phyloP scores from a whole-genome alignment of 2,329 filamentous ascomycete species.

The Sporothrix schenckii region DNA sequence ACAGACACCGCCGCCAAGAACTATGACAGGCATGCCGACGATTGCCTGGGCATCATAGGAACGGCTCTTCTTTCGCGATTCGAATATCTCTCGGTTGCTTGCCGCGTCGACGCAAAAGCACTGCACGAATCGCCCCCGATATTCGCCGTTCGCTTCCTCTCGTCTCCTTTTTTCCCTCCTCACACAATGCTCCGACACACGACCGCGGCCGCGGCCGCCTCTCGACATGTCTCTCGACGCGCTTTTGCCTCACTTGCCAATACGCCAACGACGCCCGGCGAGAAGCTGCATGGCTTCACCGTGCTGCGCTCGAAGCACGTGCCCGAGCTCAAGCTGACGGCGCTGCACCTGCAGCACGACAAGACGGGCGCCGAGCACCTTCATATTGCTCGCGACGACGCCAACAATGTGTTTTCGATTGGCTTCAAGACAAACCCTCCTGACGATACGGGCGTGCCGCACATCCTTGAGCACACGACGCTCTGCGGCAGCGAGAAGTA shows the following conservation, averaged over 20 bases:
- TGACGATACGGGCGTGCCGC: constrained; percentile 92
- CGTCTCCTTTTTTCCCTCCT: neutral
- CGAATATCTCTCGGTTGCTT: neutral
- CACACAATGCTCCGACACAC: constrained; percentile 30
- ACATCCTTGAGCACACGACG: constrained; percentile 97
- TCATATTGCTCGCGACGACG: constrained; percentile 90
- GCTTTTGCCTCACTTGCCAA: constrained; percentile 54
- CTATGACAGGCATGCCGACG: constrained; percentile 34
- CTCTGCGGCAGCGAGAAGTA: constrained; percentile 93
- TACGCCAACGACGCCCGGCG: constrained; percentile 72
- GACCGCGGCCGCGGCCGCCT: constrained; percentile 25
- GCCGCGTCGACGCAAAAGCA: neutral
- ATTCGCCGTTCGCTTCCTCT: neutral
- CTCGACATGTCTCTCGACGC: constrained; percentile 23
- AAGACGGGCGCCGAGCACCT: constrained; percentile 95
- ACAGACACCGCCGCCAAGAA: constrained; percentile 21
- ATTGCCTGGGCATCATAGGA: constrained; percentile 32
- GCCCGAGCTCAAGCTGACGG: constrained; percentile 89
- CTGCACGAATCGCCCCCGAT: neutral
- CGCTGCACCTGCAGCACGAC: constrained; percentile 87
- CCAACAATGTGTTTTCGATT: constrained; percentile 99
- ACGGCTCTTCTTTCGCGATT: neutral
- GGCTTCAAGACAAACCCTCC: constrained; percentile 99
- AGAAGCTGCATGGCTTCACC: constrained; percentile 91
- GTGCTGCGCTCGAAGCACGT: constrained; percentile 87